phyloP scores from a whole-genome alignment of 805 yeast species.

The Pichia occidentalis region DNA sequence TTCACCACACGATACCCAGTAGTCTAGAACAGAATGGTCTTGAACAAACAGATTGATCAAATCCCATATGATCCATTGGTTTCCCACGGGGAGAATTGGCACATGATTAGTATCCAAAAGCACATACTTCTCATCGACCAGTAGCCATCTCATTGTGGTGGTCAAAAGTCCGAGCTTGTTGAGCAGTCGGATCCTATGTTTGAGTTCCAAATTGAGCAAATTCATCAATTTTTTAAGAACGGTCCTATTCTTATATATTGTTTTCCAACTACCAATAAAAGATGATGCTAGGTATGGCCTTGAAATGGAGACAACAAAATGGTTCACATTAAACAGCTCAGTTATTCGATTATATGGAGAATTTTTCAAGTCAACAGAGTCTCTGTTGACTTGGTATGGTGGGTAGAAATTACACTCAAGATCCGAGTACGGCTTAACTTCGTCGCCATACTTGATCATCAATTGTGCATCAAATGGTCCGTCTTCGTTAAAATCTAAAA shows the following conservation, averaged over 20 bases:
- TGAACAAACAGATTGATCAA: constrained; percentile 75
- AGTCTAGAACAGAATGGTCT: constrained; percentile 61
- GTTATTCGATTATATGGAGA: constrained; percentile 84
- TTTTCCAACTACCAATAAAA: constrained; percentile 74
- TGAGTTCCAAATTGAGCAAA: constrained; percentile 67
- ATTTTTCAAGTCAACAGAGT: constrained; percentile 12
- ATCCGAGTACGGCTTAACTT: constrained; percentile 27
- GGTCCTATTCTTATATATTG: constrained; percentile 33
- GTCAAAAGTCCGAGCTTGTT: constrained; percentile 73
- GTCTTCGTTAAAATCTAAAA: constrained; percentile 57
- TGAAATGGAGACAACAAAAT: constrained; percentile 84
- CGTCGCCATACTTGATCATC: constrained; percentile 27
- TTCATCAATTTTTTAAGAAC: constrained; percentile 35
- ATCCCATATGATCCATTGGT: constrained; percentile 55
- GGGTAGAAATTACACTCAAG: constrained; percentile 33
- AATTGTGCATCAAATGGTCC: constrained; percentile 45
- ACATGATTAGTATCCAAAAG: constrained; percentile 69
- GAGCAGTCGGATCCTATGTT: constrained; percentile 75
- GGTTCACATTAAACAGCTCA: constrained; percentile 91
- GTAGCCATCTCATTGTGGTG: constrained; percentile 61
- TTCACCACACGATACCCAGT: constrained; percentile 90
- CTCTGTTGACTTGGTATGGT: constrained; percentile 30
- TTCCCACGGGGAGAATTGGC: constrained; percentile 82
- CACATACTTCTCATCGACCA: constrained; percentile 85
- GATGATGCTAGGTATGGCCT: constrained; percentile 92